Evolutionary conservation across 176 grass and related monocot species (phyloP).

Genomic region (Tuctoria greenei): DNA sequence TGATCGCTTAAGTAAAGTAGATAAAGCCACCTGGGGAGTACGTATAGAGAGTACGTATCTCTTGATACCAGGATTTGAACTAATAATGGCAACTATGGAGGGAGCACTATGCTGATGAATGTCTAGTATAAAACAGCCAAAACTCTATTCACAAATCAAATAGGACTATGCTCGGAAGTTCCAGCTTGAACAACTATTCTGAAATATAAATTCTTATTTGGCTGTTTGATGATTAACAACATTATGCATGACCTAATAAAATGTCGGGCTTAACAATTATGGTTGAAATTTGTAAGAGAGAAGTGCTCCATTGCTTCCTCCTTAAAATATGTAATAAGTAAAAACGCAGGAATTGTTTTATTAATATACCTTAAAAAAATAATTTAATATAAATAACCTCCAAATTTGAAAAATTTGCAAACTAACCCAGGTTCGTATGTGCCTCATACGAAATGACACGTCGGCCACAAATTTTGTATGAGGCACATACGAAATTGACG

Average conservation of each 20-base stretch:
- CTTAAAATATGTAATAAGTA: background rate
- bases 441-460: too few species aligned
- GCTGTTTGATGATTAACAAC: background rate
- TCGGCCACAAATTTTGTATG: too few species aligned
- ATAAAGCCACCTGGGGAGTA: background rate
- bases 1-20: too few species aligned
- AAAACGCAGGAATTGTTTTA: too few species aligned
- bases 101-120: too few species aligned
- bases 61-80: background rate
- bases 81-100: background rate
- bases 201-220: background rate
- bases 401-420: too few species aligned
- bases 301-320: background rate
- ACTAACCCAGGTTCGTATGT: too few species aligned
- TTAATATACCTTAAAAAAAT: too few species aligned
- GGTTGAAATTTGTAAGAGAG: background rate
- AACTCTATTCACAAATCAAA: constrained; percentile 8
- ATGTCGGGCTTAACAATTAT: background rate
- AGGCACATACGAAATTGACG: too few species aligned
- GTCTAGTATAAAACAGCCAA: background rate
- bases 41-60: background rate
- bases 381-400: too few species aligned
- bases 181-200: background rate
- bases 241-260: background rate
- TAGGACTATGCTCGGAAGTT: background rate